Conservation (phyloP, 768 basidiomycete species). For the Pholiota microspora region DNA sequence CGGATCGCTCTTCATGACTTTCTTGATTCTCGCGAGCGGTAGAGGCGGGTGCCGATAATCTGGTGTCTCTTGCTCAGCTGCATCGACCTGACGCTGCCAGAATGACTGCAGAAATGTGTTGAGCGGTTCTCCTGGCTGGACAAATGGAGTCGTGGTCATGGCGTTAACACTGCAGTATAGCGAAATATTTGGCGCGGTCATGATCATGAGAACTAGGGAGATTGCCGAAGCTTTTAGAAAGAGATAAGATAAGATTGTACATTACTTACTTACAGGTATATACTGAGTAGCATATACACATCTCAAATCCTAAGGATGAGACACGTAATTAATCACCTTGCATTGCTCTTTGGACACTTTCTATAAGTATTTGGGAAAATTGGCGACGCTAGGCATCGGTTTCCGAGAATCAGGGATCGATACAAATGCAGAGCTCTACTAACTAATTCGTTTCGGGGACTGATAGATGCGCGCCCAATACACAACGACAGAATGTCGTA, state of each 20-base stretch:
- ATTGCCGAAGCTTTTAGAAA: background rate
- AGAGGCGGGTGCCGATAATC: constrained; percentile 87
- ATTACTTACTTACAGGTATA: no score
- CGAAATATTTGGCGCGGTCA: background rate
- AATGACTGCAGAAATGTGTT: constrained; percentile 84
- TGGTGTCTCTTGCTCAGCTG: constrained; percentile 84
- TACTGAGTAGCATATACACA: no score
- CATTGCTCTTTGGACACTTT: no score
- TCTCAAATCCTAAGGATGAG: no score
- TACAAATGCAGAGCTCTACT: no score
- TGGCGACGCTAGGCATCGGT: no score
- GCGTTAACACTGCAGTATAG: constrained; percentile 1
- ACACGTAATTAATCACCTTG: no score
- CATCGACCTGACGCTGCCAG: constrained; percentile 87
- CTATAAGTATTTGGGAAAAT: no score
- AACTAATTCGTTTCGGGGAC: no score
- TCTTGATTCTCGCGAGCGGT: constrained; percentile 95
- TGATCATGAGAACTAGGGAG: constrained; percentile 1
- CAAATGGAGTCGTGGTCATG: constrained; percentile 54
- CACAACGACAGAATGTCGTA: no score
- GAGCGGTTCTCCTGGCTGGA: constrained; percentile 83
- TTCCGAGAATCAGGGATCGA: no score
- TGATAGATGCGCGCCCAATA: no score
- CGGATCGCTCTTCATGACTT: constrained; percentile 98
- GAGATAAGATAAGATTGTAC: background rate